A percentile compares a stretch with the other conserved stretches of the same genome.
Conservation (phyloP, 2,329 filamentous ascomycete genomes). For the Magnaporthales sp. region DNA sequence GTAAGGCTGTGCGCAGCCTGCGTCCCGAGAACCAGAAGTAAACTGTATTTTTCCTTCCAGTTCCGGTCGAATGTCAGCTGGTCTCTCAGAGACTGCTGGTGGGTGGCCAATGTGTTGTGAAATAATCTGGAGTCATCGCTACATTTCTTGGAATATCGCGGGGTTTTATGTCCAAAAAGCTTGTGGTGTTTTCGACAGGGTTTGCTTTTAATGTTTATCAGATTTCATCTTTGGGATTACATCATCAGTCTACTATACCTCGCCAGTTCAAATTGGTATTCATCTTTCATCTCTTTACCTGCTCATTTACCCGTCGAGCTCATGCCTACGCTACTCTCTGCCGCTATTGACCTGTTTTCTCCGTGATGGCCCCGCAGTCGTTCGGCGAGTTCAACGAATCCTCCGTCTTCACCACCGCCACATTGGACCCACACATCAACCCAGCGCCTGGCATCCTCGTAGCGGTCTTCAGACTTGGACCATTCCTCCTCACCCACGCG, state of each 20-base stretch:
- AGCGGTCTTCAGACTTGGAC: constrained; percentile 18
- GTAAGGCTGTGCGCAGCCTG: constrained; percentile 88
- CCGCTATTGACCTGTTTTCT: background rate
- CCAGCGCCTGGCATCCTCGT: constrained; percentile 43
- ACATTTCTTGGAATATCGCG: background rate
- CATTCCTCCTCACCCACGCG: constrained; percentile 57
- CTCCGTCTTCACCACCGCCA: constrained; percentile 29
- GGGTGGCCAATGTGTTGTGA: background rate
- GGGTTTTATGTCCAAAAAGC: background rate
- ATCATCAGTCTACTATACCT: background rate
- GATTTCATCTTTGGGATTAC: background rate
- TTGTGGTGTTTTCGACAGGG: background rate
- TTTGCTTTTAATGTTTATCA: constrained; percentile 1
- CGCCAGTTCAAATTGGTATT: background rate
- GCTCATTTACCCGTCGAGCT: background rate
- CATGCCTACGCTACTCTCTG: background rate
- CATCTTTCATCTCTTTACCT: background rate
- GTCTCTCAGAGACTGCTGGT: background rate
- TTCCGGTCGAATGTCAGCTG: background rate
- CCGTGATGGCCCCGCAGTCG: background rate
- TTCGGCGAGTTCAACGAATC: constrained; percentile 40
- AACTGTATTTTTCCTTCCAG: constrained; percentile 13
- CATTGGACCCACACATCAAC: constrained; percentile 56
- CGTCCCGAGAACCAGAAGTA: constrained; percentile 83
- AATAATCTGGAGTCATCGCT: background rate